Evolutionary conservation across 768 basidiomycete species (phyloP).

Genomic region (Boletus reticulatus): DNA sequence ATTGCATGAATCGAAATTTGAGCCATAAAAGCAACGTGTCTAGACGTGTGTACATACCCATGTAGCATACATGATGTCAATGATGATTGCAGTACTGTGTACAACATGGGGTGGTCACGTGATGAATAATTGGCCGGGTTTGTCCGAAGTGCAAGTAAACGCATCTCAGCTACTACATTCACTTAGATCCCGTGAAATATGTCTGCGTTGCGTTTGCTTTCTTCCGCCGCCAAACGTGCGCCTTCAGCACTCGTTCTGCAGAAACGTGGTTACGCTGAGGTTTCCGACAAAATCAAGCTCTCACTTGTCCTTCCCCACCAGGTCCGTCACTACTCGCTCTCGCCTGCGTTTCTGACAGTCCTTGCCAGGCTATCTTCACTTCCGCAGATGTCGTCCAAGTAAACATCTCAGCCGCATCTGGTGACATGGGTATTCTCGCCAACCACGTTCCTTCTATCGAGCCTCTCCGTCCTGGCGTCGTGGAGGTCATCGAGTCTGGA

Average conservation of each 20-base stretch:
- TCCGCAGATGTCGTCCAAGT: slow-evolving; percentile 94
- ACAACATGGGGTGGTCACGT: no score
- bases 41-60: no score
- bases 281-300: slow-evolving; percentile 85
- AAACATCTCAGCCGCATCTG: slow-evolving; percentile 89
- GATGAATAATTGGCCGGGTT: slow-evolving; percentile 22
- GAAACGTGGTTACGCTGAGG: slow-evolving; percentile 90
- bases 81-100: no score
- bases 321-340: slow-evolving; percentile 46
- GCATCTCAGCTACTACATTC: background rate
- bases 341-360: slow-evolving; percentile 12
- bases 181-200: slow-evolving; percentile 38
- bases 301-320: slow-evolving; percentile 94
- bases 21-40: slow-evolving; percentile 11
- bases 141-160: slow-evolving; percentile 18
- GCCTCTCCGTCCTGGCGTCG: slow-evolving; percentile 87
- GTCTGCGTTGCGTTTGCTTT: slow-evolving; percentile 73
- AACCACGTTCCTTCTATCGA: slow-evolving; percentile 99
- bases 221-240: slow-evolving; percentile 60
- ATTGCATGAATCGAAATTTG: slow-evolving; percentile 27
- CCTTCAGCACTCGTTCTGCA: slow-evolving; percentile 50
- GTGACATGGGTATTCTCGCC: slow-evolving; percentile 99
- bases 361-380: slow-evolving; percentile 77
- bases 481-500: slow-evolving; percentile 88
- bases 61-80: no score